Evolutionary conservation across 805 yeast genomes (phyloP).

Genomic region (Schwanniomyces pseudopolymorphus): DNA sequence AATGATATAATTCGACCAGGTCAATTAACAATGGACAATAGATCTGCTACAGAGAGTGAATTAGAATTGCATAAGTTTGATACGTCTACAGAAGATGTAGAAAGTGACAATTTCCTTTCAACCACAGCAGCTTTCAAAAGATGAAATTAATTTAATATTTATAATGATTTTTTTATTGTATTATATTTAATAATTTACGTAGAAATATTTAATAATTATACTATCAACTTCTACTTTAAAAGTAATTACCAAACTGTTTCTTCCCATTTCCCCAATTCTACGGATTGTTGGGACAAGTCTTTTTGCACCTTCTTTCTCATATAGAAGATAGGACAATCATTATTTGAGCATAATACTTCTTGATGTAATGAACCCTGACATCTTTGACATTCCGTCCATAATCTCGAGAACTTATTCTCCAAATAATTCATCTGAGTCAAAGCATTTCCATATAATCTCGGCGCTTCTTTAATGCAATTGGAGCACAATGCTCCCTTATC

Average conservation of each 20-base stretch:
- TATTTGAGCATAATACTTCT: slow-evolving; percentile 91
- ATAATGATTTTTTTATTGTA: not conserved
- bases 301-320: slow-evolving; percentile 90
- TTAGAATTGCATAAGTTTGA: slow-evolving; percentile 10
- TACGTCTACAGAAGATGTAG: not conserved
- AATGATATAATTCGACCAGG: slow-evolving; percentile 33
- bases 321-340: slow-evolving; percentile 96
- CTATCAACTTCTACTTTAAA: not conserved
- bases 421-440: slow-evolving; percentile 75
- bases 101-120: not conserved
- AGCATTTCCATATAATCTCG: slow-evolving; percentile 78
- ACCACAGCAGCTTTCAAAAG: not conserved
- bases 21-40: slow-evolving; percentile 23
- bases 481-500: slow-evolving; percentile 77
- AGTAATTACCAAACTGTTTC: slow-evolving; percentile 48
- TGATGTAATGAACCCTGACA: slow-evolving; percentile 96
- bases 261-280: slow-evolving; percentile 67
- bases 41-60: slow-evolving; percentile 37
- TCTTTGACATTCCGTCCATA: slow-evolving; percentile 98
- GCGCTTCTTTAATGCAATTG: slow-evolving; percentile 71
- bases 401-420: slow-evolving; percentile 77
- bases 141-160: not conserved
- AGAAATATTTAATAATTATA: not conserved
- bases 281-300: slow-evolving; percentile 57
- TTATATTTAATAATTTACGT: slow-evolving; percentile 1